A percentile compares a stretch with the other conserved stretches of the same genome.
Conservation (phyloP, 1,284 basidiomycete species). For the Ceratobasidium sp. region DNA sequence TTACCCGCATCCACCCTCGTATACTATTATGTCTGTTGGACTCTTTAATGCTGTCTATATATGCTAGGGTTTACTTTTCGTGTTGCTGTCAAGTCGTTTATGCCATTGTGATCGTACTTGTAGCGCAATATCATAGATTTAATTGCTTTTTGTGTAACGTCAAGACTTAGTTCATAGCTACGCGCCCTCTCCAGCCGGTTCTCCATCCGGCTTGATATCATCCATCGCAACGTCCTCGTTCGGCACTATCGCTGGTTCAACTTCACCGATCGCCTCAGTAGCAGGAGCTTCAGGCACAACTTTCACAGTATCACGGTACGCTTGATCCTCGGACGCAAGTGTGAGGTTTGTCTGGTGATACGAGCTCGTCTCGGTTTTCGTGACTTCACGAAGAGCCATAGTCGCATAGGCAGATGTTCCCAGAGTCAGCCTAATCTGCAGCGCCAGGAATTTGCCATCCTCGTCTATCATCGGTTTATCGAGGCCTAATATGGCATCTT, state of each 20-base stretch:
- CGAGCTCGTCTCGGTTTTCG: conserved; percentile 90
- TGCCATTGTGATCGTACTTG: conserved; percentile 24
- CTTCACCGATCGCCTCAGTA: neutral
- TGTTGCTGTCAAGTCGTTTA: conserved; percentile 7
- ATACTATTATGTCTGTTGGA: conserved; percentile 12
- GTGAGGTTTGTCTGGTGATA: conserved; percentile 87
- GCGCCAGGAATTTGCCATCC: conserved; percentile 82
- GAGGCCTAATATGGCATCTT: conserved; percentile 86
- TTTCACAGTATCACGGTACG: conserved; percentile 43
- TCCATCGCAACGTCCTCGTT: conserved; percentile 12
- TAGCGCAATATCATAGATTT: conserved; percentile 29
- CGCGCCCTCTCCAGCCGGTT: neutral
- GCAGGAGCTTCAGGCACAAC: neutral
- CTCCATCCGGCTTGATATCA: neutral
- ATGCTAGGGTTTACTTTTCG: conserved; percentile 17
- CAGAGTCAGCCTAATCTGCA: conserved; percentile 82
- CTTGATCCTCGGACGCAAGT: conserved; percentile 81
- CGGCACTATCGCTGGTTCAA: neutral
- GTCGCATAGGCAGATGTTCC: conserved; percentile 93
- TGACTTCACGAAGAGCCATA: conserved; percentile 93
- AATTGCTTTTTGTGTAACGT: neutral
- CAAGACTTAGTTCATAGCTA: neutral
- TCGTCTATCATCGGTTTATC: conserved; percentile 73
- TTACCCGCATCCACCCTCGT: conserved; percentile 3
- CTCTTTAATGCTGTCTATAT: conserved; percentile 20